These are phyloP conservation scores for Oryza longistaminata DNA, from an alignment of 176 grass and related monocot genomes.

Conservation along the genomic window DNA sequence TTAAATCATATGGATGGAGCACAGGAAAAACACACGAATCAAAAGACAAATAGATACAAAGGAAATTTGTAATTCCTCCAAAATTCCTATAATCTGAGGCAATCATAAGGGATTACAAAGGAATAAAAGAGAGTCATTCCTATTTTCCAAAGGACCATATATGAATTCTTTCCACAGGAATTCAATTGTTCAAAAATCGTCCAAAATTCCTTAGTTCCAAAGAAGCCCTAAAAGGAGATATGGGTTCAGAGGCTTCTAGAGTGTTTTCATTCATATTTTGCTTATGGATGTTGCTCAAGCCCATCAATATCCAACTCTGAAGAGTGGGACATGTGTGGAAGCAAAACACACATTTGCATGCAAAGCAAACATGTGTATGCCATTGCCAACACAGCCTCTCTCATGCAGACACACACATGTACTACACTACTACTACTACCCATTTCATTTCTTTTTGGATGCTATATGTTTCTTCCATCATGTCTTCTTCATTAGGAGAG, in stretches of 20 bases:
- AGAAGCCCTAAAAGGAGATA: not conserved
- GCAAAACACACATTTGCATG: not conserved
- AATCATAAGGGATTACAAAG: no score
- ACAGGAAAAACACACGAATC: no score
- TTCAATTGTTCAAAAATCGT: no score
- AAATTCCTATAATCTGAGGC: no score
- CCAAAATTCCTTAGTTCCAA: no score
- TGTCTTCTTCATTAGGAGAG: conserved; percentile 41
- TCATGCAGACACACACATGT: not conserved
- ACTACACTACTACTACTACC: not conserved
- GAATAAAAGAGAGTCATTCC: no score
- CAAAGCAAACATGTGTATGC: not conserved
- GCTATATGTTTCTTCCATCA: conserved; percentile 39
- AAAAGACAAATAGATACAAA: no score
- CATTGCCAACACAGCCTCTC: not conserved
- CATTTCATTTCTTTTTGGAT: conserved; percentile 21
- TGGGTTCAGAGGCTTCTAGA: not conserved
- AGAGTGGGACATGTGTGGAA: not conserved
- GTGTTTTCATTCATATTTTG: not conserved
- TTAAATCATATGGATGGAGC: no score
- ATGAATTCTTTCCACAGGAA: no score
- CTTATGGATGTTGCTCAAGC: not conserved
- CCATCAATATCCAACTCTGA: not conserved
- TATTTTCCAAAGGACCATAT: no score
- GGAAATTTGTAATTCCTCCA: no score